Evolutionary conservation across 129 eudicot species (phyloP), one percentile per base, ranked within the genome.

Genomic region (Erigeron canadensis): DNA sequence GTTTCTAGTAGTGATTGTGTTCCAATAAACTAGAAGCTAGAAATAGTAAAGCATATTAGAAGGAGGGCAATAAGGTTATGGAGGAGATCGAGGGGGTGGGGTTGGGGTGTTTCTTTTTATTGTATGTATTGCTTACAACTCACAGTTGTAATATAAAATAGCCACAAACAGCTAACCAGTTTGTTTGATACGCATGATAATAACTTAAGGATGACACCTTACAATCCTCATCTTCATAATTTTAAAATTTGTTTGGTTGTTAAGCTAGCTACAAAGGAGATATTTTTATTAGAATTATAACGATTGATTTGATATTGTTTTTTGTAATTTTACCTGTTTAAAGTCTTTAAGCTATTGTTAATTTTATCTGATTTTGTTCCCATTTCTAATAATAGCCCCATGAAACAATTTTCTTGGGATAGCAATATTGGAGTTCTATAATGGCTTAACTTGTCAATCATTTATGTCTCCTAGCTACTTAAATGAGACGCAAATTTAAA

Each of bases 41-140:
- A 53, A 28, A 70, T 48, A 77, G 62, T 63, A 78, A 78, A 64
- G 72, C 60, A 54, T 55, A 54, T 53, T 34, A 39, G 39, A 50
- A 16, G n/a, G 45, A 5, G 21, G 40, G 60, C 34, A 28, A 28
- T n/a, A n/a, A 28, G 34, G 34, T 0, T 13, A 11, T 10, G 41
- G 41, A 23, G 51, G 71, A 5, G 54, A 2, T 34, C 43, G 60
- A n/a, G 8, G 43, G 13, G 42, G 9, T 8, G 61, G 70, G 53
- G 4, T 1, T 16, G 66, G 79, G 28, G 5, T 11, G 79, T 56
- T 62, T 59, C 69, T 58, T 76, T 67, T 76, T 68, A 57, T 77
- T 63, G 81, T 77, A 70, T 71, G 81, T 68, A 70, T 71, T 77
- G 72, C 77, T 78, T 78, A 78, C 81, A 78, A 78, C 81, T 78